A percentile compares a stretch with the other conserved stretches of the same genome.
Evolutionary conservation across 1,139 yeast genomes (phyloP).

Genomic region (Blastobotrys arbuscula): DNA sequence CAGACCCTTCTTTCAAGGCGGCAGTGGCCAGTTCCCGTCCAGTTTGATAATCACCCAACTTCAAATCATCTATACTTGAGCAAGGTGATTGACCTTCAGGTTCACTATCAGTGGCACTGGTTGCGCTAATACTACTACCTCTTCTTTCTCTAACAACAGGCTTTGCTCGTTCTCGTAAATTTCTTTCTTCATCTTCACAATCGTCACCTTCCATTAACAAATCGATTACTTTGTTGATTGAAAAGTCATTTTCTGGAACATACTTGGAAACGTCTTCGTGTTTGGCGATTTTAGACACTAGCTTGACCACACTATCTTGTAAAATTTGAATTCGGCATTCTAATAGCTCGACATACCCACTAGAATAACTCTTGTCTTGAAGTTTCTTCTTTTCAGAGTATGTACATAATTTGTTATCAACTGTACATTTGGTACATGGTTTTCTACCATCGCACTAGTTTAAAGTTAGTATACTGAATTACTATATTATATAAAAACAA

Average conservation of each 20-base stretch:
- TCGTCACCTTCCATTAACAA: constrained; percentile 19
- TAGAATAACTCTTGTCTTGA: constrained; percentile 57
- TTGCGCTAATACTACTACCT: not conserved
- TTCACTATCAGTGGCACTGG: not conserved
- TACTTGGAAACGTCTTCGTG: constrained; percentile 27
- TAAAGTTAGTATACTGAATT: not conserved
- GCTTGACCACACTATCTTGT: constrained; percentile 46
- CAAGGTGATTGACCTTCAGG: not conserved
- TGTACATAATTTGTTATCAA: constrained; percentile 70
- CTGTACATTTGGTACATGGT: constrained; percentile 64
- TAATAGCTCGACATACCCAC: constrained; percentile 63
- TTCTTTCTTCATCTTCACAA: constrained; percentile 6
- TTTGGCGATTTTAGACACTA: constrained; percentile 37
- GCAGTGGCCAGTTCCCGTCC: constrained; percentile 26
- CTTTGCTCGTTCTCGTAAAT: not conserved
- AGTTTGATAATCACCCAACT: constrained; percentile 20
- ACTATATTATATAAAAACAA: no score
- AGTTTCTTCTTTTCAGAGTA: constrained; percentile 62
- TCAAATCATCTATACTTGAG: constrained; percentile 7
- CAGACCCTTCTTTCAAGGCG: constrained; percentile 9
- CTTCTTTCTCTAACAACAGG: not conserved
- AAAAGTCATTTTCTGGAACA: constrained; percentile 22
- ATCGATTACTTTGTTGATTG: constrained; percentile 25
- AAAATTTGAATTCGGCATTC: constrained; percentile 62
- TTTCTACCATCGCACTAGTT: constrained; percentile 64